These are phyloP conservation scores for Platanthera guangdongensis DNA, from an alignment of 106 monocot genomes.

Conservation along the genomic window DNA sequence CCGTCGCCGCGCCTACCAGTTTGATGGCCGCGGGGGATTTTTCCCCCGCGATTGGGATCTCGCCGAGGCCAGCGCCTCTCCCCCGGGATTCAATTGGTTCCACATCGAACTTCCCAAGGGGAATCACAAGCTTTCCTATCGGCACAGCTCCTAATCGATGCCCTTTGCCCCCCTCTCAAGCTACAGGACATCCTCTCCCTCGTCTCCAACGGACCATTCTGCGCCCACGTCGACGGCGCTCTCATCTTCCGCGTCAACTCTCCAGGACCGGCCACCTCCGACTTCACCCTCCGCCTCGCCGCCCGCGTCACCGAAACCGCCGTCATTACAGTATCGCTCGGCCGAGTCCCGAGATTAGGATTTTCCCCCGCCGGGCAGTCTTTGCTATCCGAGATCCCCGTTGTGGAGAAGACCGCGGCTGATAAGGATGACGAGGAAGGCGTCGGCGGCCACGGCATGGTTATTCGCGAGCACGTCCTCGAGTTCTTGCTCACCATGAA, in stretches of 20 bases:
- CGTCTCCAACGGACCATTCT: conserved; percentile 77
- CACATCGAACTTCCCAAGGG: conserved; percentile 85
- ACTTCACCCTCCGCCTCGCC: conserved; percentile 65
- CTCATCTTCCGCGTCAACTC: conserved; percentile 83
- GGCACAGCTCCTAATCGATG: conserved; percentile 69
- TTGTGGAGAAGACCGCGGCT: neutral
- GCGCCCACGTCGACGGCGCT: conserved; percentile 59
- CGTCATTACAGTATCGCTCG: conserved; percentile 70
- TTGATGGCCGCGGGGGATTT: conserved; percentile 45
- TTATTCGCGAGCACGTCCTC: conserved; percentile 43
- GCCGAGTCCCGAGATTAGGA: conserved; percentile 72
- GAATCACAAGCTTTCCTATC: conserved; percentile 51
- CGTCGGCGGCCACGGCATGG: conserved; percentile 11
- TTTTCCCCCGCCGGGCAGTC: conserved; percentile 49
- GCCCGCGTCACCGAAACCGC: conserved; percentile 68
- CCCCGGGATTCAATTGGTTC: conserved; percentile 58
- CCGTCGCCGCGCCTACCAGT: conserved; percentile 34
- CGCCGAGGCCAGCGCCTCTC: conserved; percentile 7
- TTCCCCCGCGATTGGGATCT: conserved; percentile 40
- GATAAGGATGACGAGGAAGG: neutral
- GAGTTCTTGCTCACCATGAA: conserved; percentile 61
- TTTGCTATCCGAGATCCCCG: conserved; percentile 53
- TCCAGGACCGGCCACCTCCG: conserved; percentile 56
- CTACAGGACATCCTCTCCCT: conserved; percentile 90
- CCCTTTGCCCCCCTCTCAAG: conserved; percentile 81